Evolutionary conservation across 345 rosid genomes (phyloP).

Genomic region (Raphanus raphanistrum): DNA sequence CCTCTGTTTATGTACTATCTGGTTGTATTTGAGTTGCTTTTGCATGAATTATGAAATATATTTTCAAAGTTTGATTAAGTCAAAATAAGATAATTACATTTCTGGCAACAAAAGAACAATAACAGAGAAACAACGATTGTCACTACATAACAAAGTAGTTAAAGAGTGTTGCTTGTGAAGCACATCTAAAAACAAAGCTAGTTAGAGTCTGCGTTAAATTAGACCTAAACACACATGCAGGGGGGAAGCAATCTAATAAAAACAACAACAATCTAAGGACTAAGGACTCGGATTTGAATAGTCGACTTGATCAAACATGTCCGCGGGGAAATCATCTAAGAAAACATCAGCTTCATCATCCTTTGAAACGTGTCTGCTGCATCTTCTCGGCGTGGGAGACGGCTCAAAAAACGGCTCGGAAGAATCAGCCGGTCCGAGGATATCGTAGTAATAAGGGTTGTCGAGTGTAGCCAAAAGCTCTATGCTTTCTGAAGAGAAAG

Average conservation of each 20-base stretch:
- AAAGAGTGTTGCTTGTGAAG: conserved; percentile 12
- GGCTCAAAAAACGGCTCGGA: conserved; percentile 48
- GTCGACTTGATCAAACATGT: conserved; percentile 68
- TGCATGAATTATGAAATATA: conserved; percentile 16
- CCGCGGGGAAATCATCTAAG: conserved; percentile 74
- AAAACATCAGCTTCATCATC: conserved; percentile 55
- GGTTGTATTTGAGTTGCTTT: conserved; percentile 23
- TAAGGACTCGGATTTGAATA: conserved; percentile 58
- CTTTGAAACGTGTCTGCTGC: conserved; percentile 30
- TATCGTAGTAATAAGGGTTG: conserved; percentile 54
- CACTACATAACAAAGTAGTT: conserved; percentile 22
- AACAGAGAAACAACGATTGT: conserved; percentile 1
- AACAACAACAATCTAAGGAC: conserved; percentile 39
- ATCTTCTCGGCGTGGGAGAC: conserved; percentile 14
- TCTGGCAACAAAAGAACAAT: neutral
- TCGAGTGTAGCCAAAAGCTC: conserved; percentile 58
- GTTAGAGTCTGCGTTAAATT: neutral
- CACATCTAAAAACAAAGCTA: neutral
- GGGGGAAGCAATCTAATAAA: conserved; percentile 1
- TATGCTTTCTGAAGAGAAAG: conserved; percentile 56
- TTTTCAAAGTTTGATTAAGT: conserved; percentile 16
- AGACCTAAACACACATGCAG: conserved; percentile 17
- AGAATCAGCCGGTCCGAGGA: conserved; percentile 49
- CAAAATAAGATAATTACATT: neutral
- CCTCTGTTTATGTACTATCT: conserved; percentile 27